Conservation (phyloP, 176 grass and related monocot species). For the Avena atlantica region DNA sequence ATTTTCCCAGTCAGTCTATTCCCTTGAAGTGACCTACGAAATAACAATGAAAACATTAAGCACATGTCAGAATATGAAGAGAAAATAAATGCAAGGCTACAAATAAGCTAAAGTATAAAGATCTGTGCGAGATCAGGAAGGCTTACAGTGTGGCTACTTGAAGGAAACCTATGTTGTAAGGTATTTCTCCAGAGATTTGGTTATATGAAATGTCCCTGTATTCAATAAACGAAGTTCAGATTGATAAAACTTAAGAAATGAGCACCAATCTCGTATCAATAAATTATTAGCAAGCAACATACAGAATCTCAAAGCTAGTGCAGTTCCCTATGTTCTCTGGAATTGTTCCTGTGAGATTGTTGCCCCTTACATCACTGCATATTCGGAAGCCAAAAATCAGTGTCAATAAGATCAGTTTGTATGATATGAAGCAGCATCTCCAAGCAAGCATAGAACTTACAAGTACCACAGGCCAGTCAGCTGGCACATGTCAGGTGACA, state of each 20-base stretch:
- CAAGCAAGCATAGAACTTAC: slow-evolving; percentile 58
- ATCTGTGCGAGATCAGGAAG: not conserved
- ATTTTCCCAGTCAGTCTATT: slow-evolving; percentile 88
- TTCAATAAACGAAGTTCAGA: slow-evolving; percentile 13
- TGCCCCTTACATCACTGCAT: slow-evolving; percentile 94
- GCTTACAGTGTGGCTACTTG: slow-evolving; percentile 98
- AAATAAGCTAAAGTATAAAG: not conserved
- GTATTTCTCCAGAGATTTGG: slow-evolving; percentile 95
- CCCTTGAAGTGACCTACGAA: slow-evolving; percentile 90
- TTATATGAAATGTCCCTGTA: slow-evolving; percentile 98
- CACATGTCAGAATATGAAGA: not conserved
- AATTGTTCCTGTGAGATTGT: slow-evolving; percentile 97
- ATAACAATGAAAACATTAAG: slow-evolving; percentile 32
- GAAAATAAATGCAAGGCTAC: not conserved
- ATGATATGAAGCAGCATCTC: not conserved
- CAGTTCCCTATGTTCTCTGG: slow-evolving; percentile 95
- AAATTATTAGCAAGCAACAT: slow-evolving; percentile 38
- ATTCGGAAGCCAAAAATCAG: slow-evolving; percentile 11
- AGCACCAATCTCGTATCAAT: slow-evolving; percentile 4
- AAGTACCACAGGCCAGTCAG: slow-evolving; percentile 99
- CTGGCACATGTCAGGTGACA: slow-evolving; percentile 98
- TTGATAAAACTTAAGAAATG: slow-evolving; percentile 2
- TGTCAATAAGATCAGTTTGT: slow-evolving; percentile 15
- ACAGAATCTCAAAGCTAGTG: slow-evolving; percentile 98
- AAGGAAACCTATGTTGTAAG: slow-evolving; percentile 98